These are phyloP conservation scores for Calonectria leucothoes DNA, from an alignment of 2,329 filamentous ascomycete genomes.

Conservation along the genomic window DNA sequence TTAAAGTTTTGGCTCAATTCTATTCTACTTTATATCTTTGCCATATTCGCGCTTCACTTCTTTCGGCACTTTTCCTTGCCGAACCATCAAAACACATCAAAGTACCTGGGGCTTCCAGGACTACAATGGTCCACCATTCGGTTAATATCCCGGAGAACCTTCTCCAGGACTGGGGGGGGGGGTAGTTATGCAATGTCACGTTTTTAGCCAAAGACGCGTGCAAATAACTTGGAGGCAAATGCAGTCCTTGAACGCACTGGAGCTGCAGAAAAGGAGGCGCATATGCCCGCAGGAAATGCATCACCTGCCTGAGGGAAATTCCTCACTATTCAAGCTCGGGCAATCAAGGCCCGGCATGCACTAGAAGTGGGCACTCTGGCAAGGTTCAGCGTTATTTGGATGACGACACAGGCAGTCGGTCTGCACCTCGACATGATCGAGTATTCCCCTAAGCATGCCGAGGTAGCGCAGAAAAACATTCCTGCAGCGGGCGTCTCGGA, in stretches of 20 bases:
- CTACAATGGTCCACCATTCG: background rate
- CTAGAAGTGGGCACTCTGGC: slow-evolving; percentile 17
- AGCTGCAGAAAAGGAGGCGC: background rate
- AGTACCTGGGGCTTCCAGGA: too few relatives aligned
- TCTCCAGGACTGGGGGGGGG: background rate
- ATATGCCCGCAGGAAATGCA: slow-evolving; percentile 9
- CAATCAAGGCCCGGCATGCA: slow-evolving; percentile 3
- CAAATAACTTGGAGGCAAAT: background rate
- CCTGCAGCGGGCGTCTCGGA: background rate
- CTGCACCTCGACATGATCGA: slow-evolving; percentile 7
- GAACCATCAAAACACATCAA: background rate
- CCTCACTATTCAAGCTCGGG: slow-evolving; percentile 5
- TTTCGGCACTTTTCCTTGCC: background rate
- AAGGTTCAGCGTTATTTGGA: slow-evolving; percentile 16
- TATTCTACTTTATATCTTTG: background rate
- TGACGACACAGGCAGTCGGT: background rate
- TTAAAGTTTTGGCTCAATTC: background rate
- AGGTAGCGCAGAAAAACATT: slow-evolving; percentile 11
- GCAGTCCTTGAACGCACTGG: background rate
- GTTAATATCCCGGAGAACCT: background rate
- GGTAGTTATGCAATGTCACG: background rate
- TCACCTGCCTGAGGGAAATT: slow-evolving; percentile 16
- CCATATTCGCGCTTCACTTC: background rate
- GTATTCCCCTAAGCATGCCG: slow-evolving; percentile 4
- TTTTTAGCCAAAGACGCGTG: background rate